These are phyloP conservation scores for Remersonia thermophila DNA, from an alignment of 2,329 filamentous ascomycete species.

Conservation along the genomic window DNA sequence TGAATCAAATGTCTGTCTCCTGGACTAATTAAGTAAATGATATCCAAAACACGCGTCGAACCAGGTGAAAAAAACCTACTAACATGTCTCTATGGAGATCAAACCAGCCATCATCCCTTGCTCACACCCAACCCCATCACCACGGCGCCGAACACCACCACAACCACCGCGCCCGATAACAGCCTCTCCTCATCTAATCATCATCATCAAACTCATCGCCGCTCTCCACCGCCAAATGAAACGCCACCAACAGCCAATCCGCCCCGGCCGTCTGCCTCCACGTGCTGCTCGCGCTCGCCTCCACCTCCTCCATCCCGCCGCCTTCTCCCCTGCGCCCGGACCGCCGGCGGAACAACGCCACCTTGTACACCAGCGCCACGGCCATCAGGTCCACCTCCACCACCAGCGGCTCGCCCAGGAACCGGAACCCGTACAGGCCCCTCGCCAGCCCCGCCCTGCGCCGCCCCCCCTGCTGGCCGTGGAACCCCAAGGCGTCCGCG, in stretches of 20 bases:
- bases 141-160: background rate
- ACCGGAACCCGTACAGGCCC: slow-evolving; percentile 20
- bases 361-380: slow-evolving; percentile 23
- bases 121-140: background rate
- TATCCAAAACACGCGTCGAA: too few species aligned
- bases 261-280: slow-evolving; percentile 27
- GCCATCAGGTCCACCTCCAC: slow-evolving; percentile 29
- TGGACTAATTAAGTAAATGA: too few species aligned
- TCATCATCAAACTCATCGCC: slow-evolving; percentile 10
- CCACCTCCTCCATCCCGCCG: slow-evolving; percentile 17
- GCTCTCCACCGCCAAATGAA: slow-evolving; percentile 13
- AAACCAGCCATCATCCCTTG: too few species aligned
- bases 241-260: slow-evolving; percentile 21
- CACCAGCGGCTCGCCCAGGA: slow-evolving; percentile 23
- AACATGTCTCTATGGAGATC: too few species aligned
- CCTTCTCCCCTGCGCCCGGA: background rate
- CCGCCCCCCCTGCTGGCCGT: background rate
- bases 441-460: slow-evolving; percentile 14
- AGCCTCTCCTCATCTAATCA: slow-evolving; percentile 9
- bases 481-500: slow-evolving; percentile 17
- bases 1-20: too few species aligned
- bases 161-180: background rate
- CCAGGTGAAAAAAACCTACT: too few species aligned
- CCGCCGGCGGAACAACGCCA: slow-evolving; percentile 19
- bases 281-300: slow-evolving; percentile 20